phyloP scores from a whole-genome alignment of 176 grass and related monocot genomes.

The Musa acuminata region DNA sequence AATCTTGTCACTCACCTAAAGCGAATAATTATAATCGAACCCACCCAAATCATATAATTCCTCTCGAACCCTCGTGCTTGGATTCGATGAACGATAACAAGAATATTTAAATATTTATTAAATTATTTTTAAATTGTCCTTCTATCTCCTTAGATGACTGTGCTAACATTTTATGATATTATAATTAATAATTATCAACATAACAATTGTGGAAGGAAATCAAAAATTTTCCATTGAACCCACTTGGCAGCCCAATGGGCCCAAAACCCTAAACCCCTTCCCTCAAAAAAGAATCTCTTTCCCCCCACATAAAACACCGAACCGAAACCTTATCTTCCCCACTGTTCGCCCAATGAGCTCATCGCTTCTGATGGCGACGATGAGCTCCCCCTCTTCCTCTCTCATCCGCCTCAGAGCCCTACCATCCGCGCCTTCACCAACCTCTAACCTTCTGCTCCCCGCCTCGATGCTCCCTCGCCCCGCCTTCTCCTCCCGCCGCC shows the following conservation, averaged over 20 bases:
- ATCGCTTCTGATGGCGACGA: not conserved
- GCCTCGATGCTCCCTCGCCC: not conserved
- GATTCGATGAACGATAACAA: too few relatives aligned
- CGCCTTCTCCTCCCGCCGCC: constrained; percentile 1
- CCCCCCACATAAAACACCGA: not conserved
- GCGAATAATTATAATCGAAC: too few relatives aligned
- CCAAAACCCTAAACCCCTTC: not conserved
- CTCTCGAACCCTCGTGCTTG: too few relatives aligned
- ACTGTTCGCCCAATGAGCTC: not conserved
- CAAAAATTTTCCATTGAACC: too few relatives aligned
- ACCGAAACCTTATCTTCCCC: constrained; percentile 1
- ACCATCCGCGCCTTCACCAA: not conserved
- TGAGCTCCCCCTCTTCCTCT: not conserved
- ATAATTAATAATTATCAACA: too few relatives aligned
- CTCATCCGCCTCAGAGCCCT: not conserved
- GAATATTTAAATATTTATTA: too few relatives aligned
- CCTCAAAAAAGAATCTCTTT: not conserved
- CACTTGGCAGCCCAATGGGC: not conserved
- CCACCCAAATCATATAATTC: too few relatives aligned
- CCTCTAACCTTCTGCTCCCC: not conserved
- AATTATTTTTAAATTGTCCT: too few relatives aligned
- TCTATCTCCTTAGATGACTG: too few relatives aligned
- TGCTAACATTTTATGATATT: too few relatives aligned
- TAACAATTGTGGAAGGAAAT: too few relatives aligned
- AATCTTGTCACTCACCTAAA: too few relatives aligned